Evolutionary conservation across 1,284 basidiomycete genomes (phyloP).

Genomic region (Pyrrhoderma lamaoense): DNA sequence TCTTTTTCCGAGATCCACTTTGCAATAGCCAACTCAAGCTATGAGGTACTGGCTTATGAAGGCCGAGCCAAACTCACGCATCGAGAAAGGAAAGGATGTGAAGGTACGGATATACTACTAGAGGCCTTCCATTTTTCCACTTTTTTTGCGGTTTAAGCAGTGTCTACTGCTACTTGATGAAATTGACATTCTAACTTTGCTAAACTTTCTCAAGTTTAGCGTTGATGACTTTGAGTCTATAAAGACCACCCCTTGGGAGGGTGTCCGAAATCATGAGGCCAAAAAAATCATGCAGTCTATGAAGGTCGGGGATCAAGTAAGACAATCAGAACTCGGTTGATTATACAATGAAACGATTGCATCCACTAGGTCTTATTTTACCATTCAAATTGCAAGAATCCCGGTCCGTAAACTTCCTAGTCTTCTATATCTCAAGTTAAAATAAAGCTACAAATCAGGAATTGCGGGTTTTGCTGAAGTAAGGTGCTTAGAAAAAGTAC

Average conservation of each 20-base stretch:
- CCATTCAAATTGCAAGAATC: conserved; percentile 88
- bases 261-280: conserved; percentile 87
- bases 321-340: conserved; percentile 17
- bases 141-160: too few relatives aligned
- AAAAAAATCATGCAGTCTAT: conserved; percentile 91
- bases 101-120: conserved; percentile 45
- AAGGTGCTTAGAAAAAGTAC: conserved; percentile 19
- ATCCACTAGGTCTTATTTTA: conserved; percentile 63
- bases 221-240: conserved; percentile 81
- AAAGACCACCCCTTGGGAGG: conserved; percentile 82
- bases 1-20: neutral
- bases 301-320: conserved; percentile 75
- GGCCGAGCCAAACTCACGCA: conserved; percentile 81
- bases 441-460: conserved; percentile 38
- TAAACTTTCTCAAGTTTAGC: conserved; percentile 55
- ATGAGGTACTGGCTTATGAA: conserved; percentile 74
- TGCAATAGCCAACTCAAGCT: neutral
- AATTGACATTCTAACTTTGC: too few relatives aligned
- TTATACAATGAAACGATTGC: conserved; percentile 8
- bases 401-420: conserved; percentile 41
- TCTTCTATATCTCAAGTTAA: neutral
- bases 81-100: conserved; percentile 87
- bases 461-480: conserved; percentile 82
- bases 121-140: neutral
- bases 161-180: too few relatives aligned